These are phyloP conservation scores for Anthracocystis panici-leucophaei DNA, from an alignment of 1,284 basidiomycete species.

Conservation along the genomic window DNA sequence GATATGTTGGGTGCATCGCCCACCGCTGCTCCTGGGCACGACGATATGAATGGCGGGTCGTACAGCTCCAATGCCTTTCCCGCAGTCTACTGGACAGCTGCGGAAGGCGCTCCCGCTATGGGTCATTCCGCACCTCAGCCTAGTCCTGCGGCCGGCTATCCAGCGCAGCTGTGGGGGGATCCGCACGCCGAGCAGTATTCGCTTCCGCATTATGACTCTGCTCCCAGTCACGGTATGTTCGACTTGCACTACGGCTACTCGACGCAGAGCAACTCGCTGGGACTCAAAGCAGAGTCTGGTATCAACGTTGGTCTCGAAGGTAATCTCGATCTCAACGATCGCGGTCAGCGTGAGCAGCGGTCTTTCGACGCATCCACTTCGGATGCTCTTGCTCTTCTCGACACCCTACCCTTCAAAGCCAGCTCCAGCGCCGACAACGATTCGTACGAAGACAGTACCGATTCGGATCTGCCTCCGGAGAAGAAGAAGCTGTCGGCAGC, in stretches of 20 bases:
- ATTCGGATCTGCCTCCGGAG: conserved; percentile 47
- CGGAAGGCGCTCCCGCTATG: conserved; percentile 15
- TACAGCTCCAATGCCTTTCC: conserved; percentile 12
- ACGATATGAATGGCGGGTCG: not conserved
- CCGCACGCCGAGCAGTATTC: conserved; percentile 10
- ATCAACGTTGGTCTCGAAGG: conserved; percentile 28
- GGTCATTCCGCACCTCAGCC: conserved; percentile 3
- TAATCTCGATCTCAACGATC: conserved; percentile 22
- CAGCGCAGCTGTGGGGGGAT: conserved; percentile 28
- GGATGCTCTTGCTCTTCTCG: conserved; percentile 32
- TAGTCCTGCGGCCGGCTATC: conserved; percentile 6
- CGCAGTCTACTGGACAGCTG: conserved; percentile 21
- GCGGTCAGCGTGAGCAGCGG: conserved; percentile 13
- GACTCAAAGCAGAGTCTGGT: conserved; percentile 26
- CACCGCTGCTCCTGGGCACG: not conserved
- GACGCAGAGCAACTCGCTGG: conserved; percentile 24
- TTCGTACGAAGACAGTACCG: conserved; percentile 49
- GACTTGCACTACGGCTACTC: conserved; percentile 31
- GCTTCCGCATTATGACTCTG: conserved; percentile 18
- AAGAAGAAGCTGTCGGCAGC: conserved; percentile 47
- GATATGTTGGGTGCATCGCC: conserved; percentile 5
- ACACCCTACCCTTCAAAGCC: conserved; percentile 34
- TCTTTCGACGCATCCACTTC: conserved; percentile 9
- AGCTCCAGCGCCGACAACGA: conserved; percentile 30
- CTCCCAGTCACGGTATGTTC: conserved; percentile 15